These are phyloP conservation scores for Barnettozyma vustinii DNA, from an alignment of 805 yeast genomes.

Conservation along the genomic window DNA sequence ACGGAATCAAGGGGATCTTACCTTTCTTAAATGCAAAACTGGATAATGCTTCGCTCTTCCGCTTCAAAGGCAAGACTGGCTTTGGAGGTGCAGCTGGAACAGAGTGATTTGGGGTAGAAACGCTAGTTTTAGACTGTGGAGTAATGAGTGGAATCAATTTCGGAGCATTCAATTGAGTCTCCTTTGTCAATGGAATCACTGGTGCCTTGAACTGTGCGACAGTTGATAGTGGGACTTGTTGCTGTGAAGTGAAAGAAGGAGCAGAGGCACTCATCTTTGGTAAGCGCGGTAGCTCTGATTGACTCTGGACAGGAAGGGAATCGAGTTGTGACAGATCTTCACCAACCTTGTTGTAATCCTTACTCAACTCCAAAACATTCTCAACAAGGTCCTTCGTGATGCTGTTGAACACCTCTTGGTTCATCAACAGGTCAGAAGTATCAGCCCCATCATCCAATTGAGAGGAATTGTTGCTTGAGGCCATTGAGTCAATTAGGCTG, in stretches of 20 bases:
- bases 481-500: conserved; percentile 1
- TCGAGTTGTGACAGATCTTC: not conserved
- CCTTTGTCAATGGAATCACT: not conserved
- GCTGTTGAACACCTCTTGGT: conserved; percentile 3
- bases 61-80: conserved; percentile 15
- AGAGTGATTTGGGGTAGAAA: not conserved
- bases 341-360: conserved; percentile 1
- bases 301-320: not conserved
- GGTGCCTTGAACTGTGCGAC: not conserved
- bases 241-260: not conserved
- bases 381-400: conserved; percentile 9
- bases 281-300: not conserved
- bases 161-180: not conserved
- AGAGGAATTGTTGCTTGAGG: not conserved
- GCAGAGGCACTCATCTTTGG: not conserved
- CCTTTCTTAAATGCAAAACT: conserved; percentile 22
- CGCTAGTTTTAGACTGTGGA: not conserved
- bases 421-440: conserved; percentile 3
- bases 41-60: conserved; percentile 19
- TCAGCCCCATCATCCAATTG: conserved; percentile 1
- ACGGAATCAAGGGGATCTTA: conserved; percentile 23
- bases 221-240: not conserved
- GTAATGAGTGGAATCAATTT: not conserved
- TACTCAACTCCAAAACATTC: conserved; percentile 6
- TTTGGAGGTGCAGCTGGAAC: not conserved